These are phyloP conservation scores for Penicillium hordei DNA, from an alignment of 2,329 filamentous ascomycete genomes.

Conservation along the genomic window DNA sequence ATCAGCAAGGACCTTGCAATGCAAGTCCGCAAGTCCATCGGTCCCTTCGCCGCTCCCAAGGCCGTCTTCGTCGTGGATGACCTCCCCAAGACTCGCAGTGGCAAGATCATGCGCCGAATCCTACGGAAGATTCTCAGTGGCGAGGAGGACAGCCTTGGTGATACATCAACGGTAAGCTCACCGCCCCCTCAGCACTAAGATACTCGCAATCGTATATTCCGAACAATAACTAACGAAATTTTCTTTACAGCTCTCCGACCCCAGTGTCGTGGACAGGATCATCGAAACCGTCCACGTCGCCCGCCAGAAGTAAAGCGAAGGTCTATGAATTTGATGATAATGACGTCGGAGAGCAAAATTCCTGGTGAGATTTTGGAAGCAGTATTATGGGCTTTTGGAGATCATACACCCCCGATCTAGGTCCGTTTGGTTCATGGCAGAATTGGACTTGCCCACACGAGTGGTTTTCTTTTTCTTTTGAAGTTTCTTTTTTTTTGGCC, in stretches of 20 bases:
- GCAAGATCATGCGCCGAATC: constrained; percentile 98
- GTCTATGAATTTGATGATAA: constrained; percentile 23
- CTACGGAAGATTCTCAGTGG: constrained; percentile 95
- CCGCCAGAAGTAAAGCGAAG: constrained; percentile 35
- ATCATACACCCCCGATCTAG: neutral
- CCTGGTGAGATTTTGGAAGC: neutral
- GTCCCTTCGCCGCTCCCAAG: constrained; percentile 95
- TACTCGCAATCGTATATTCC: neutral
- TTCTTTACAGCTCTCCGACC: constrained; percentile 72
- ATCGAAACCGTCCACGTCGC: constrained; percentile 70
- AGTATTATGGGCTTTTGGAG: neutral
- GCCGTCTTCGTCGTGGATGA: constrained; percentile 87
- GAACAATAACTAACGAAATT: constrained; percentile 8
- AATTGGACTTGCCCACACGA: constrained; percentile 1
- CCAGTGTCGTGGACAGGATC: constrained; percentile 83
- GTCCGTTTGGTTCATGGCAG: neutral
- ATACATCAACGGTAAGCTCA: constrained; percentile 77
- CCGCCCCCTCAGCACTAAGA: neutral
- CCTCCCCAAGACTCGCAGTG: constrained; percentile 92
- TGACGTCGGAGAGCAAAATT: constrained; percentile 21
- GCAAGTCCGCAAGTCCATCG: constrained; percentile 96
- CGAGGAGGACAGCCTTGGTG: constrained; percentile 94
- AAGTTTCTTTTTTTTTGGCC: neutral
- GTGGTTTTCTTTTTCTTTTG: neutral
- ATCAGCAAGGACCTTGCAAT: constrained; percentile 90